Evolutionary conservation across 1,284 basidiomycete genomes (phyloP).

Genomic region (Takashimella tepidaria): DNA sequence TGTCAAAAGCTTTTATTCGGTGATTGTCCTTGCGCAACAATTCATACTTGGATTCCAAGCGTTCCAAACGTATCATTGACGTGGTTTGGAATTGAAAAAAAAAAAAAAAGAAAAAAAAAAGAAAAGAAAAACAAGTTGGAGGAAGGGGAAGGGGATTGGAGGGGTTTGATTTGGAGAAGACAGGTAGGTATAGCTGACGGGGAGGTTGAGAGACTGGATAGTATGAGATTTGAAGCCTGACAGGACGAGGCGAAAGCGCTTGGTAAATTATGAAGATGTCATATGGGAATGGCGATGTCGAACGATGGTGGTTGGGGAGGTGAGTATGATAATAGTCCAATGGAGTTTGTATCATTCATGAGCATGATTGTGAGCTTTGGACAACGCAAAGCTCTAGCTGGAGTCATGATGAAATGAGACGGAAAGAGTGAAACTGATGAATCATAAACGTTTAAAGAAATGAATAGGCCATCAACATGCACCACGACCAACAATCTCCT

Average conservation of each 20-base stretch:
- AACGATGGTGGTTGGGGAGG: background rate
- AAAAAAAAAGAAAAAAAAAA: background rate
- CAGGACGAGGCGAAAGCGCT: background rate
- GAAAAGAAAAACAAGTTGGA: background rate
- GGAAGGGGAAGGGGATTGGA: background rate
- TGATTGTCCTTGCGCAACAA: background rate
- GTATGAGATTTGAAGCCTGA: background rate
- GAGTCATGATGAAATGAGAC: too few species aligned
- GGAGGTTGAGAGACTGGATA: background rate
- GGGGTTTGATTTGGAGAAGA: background rate
- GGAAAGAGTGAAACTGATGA: too few species aligned
- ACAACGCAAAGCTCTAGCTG: background rate
- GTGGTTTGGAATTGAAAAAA: background rate
- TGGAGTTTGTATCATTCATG: background rate
- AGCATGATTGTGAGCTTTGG: background rate
- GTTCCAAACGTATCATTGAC: background rate
- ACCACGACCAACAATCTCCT: background rate
- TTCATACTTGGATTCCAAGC: background rate
- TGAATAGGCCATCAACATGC: background rate
- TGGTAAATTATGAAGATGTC: too few species aligned
- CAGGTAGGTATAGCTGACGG: background rate
- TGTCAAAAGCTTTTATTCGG: background rate
- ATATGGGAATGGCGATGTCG: too few species aligned
- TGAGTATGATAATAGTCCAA: background rate
- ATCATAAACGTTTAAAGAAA: too few species aligned